phyloP scores from a whole-genome alignment of 306 rosid genomes.

The Potentilla sterilis region DNA sequence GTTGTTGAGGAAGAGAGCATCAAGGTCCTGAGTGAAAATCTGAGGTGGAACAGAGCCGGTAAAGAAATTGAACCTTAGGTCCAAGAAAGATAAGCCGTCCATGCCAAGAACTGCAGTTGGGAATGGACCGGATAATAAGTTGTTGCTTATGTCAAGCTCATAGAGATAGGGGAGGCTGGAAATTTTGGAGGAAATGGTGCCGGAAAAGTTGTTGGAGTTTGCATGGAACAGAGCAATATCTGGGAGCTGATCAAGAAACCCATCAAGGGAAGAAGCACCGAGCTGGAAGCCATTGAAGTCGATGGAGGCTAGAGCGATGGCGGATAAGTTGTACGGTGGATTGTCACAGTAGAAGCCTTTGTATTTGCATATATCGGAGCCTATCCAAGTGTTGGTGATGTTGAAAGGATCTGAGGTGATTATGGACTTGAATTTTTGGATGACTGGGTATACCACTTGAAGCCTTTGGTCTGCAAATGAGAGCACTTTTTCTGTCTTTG shows the following conservation, averaged over 20 bases:
- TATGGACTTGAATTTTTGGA: constrained; percentile 80
- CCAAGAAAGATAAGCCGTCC: constrained; percentile 56
- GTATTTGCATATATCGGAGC: constrained; percentile 71
- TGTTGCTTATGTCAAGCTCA: constrained; percentile 84
- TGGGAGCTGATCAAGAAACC: constrained; percentile 73
- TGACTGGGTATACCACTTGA: constrained; percentile 53
- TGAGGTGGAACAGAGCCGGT: constrained; percentile 75
- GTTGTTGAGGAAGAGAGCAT: constrained; percentile 78
- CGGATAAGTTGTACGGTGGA: constrained; percentile 72
- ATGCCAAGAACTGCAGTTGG: constrained; percentile 59
- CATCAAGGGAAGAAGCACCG: constrained; percentile 64
- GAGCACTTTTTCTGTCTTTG: constrained; percentile 17
- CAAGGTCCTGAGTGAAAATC: constrained; percentile 60
- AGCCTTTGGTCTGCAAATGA: constrained; percentile 71
- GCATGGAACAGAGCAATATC: constrained; percentile 90
- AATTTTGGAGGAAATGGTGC: constrained; percentile 58
- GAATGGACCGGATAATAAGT: constrained; percentile 71
- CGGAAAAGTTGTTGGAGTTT: constrained; percentile 69
- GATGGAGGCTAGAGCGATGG: constrained; percentile 66
- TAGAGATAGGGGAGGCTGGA: constrained; percentile 64
- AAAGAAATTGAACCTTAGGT: constrained; percentile 73
- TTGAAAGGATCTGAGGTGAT: constrained; percentile 68
- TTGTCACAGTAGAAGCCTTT: constrained; percentile 75
- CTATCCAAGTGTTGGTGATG: constrained; percentile 70
- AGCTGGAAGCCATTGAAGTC: constrained; percentile 84